Base-by-base conservation (phyloP, 2,329 filamentous ascomycete species). In the Fusarium sp. region DNA sequence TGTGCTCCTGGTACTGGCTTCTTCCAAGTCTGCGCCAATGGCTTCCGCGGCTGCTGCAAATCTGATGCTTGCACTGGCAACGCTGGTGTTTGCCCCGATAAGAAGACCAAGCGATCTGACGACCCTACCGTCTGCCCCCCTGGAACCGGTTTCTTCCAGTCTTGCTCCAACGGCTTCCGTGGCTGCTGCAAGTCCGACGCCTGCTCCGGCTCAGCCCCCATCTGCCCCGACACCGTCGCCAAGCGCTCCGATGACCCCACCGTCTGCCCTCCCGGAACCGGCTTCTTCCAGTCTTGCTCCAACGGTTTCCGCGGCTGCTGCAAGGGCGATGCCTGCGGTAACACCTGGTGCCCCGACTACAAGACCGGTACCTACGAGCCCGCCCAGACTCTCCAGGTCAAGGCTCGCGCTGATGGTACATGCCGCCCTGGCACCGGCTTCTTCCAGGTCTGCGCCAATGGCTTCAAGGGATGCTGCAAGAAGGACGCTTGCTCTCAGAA, bases 381-480 rank as follows among this genome's bases (percentile, higher is more conserved):
- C 17, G 57, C 64, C 15, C 60, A 71, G 33, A 59, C 53, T 25
- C 9, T 68, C 44, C 39, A 69, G 58, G 41, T 71, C 41, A 67
- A 67, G 65, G 15, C 47, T 36, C 64, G 64, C 35, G 31, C 57
- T n/a, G 36, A 42, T 31, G 47, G 53, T 6, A 70, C 62, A 25
- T 70, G 68, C 38, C 42, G 54, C 25, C 55, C 61, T 2, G 50
- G 54, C 7, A 66, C 50, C 13, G 68, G 66, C 4, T 70, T 29
- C 45, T 70, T 66, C 55, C 68, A 70, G 66, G 55, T 60, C 10
- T 70, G 68, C 27, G 35, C 55, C 49, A 70, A 70, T 29, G 68
- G 68, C 22, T 70, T 70, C 45, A 70, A 69, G 33, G 68, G 68
- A 18, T 70, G 68, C 68, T 71, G 69, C 68, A 71, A 68, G 58